A percentile compares a stretch with the other conserved stretches of the same genome.
These are phyloP conservation scores for Strigomonas culicis DNA, from an alignment of 208 protist genomes.

Conservation along the genomic window DNA sequence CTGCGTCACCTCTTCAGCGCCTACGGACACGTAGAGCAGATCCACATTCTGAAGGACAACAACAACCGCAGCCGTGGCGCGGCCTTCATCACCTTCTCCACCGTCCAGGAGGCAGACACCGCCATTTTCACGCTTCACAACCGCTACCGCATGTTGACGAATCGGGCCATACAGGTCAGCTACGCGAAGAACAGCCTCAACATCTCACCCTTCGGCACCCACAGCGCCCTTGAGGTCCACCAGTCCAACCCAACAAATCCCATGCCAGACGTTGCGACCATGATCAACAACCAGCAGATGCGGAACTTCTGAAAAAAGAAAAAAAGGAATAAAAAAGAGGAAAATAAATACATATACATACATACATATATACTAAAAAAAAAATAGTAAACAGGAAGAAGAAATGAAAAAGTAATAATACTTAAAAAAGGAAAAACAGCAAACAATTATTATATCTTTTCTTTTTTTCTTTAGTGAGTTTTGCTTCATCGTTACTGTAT, in stretches of 20 bases:
- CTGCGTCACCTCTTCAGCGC: constrained; percentile 79
- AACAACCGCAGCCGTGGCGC: constrained; percentile 78
- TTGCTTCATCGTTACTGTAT: neutral
- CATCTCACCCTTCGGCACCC: constrained; percentile 80
- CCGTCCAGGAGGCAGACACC: constrained; percentile 78
- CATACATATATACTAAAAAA: no score
- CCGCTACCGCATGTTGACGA: constrained; percentile 85
- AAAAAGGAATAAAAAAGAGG: neutral
- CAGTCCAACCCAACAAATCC: constrained; percentile 85
- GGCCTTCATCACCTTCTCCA: constrained; percentile 81
- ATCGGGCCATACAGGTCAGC: constrained; percentile 85
- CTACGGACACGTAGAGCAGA: constrained; percentile 83
- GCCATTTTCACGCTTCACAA: constrained; percentile 89
- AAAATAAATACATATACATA: neutral
- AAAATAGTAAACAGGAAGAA: neutral
- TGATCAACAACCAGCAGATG: constrained; percentile 1
- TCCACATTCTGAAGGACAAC: constrained; percentile 85
- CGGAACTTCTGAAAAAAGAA: neutral
- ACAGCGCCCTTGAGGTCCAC: constrained; percentile 73
- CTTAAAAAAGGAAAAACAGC: constrained; percentile 8
- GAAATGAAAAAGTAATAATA: neutral
- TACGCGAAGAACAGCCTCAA: constrained; percentile 88
- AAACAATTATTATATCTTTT: constrained; percentile 5
- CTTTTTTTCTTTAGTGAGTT: neutral
- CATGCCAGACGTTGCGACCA: constrained; percentile 67